Base-by-base conservation (phyloP, 192 early-diverging fungal genomes). In the Phlyctochytrium arcticum region DNA sequence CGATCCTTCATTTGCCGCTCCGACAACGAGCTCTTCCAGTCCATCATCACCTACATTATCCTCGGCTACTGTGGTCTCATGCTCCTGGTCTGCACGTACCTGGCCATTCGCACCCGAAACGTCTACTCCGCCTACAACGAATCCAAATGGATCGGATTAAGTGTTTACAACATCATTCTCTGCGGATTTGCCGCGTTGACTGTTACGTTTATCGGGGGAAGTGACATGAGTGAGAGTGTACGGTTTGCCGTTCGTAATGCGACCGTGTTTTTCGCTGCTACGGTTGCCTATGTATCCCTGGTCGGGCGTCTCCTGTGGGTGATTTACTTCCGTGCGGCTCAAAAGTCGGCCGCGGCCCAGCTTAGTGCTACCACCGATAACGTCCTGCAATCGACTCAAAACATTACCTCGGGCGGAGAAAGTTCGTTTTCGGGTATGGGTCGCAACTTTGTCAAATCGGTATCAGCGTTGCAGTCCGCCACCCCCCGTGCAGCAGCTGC, bases 121-220 rank as follows among this genome's bases (percentile, higher is more conserved):
- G 65, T 67, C 7, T 32, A 30, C 7, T 48, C 54, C 7, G 65
- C 34, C 24, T 67, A 35, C 48, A 67, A 67, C 48, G 65, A 67
- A 46, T 30, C 65, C 5, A 67, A 67, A 39, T 58, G 54, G 54
- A 59, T 67, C 27, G 65, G 65, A 12, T 6, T 67, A 33, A 26
- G 26, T 5, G 56, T 58, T 5, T 67, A 67, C 31, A 67, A 67
- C 36, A 44, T 58, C 39, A 44, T 44, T 44, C 39, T 44, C 12
- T 44, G 39, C 39, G 39, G 39, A n/a, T 19, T 44, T 2, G 39
- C 39, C 12, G 39, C 39, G 12, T 19, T 44, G 2, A 19, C 39
- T n/a, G 39, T 44, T 19, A 44, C 39, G 21, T 44, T n/a, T 19
- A 44, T 44, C 21, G 39, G 39, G 2, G 39, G 39, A 12, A 44